These are phyloP conservation scores for Cyclocybe cylindracea DNA, from an alignment of 768 basidiomycete species.

Conservation along the genomic window DNA sequence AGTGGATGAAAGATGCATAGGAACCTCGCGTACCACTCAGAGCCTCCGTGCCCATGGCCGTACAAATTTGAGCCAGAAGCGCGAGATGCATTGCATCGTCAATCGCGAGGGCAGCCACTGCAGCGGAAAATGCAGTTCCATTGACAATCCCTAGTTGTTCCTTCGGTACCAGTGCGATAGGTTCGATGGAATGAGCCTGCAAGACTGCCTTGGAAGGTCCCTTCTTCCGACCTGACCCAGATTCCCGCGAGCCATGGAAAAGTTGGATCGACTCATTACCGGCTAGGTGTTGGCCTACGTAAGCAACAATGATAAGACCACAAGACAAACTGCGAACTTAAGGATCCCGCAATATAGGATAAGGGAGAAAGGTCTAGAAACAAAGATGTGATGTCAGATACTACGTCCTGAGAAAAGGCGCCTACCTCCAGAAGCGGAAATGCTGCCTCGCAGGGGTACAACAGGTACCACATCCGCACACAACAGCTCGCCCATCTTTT, in stretches of 20 bases:
- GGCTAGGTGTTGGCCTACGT: slow-evolving; percentile 17
- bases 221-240: slow-evolving; percentile 47
- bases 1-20: slow-evolving; percentile 74
- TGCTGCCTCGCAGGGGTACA: slow-evolving; percentile 80
- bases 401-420: background rate
- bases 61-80: slow-evolving; percentile 68
- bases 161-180: slow-evolving; percentile 62
- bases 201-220: slow-evolving; percentile 53
- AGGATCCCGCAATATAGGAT: slow-evolving; percentile 67
- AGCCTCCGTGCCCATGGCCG: slow-evolving; percentile 81
- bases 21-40: slow-evolving; percentile 65
- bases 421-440: slow-evolving; percentile 76
- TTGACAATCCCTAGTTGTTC: slow-evolving; percentile 74
- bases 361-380: slow-evolving; percentile 48
- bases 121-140: slow-evolving; percentile 76
- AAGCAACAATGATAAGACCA: background rate
- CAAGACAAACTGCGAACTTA: slow-evolving; percentile 37
- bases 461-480: slow-evolving; percentile 64
- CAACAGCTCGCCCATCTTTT: slow-evolving; percentile 66
- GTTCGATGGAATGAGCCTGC: slow-evolving; percentile 51
- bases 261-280: slow-evolving; percentile 68
- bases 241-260: slow-evolving; percentile 53
- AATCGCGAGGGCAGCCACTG: slow-evolving; percentile 70
- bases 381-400: slow-evolving; percentile 2
- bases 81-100: slow-evolving; percentile 67